A percentile compares a stretch with the other conserved stretches of the same genome.
phyloP scores from a whole-genome alignment of 257 asterid genomes.

The Scutellaria minor region DNA sequence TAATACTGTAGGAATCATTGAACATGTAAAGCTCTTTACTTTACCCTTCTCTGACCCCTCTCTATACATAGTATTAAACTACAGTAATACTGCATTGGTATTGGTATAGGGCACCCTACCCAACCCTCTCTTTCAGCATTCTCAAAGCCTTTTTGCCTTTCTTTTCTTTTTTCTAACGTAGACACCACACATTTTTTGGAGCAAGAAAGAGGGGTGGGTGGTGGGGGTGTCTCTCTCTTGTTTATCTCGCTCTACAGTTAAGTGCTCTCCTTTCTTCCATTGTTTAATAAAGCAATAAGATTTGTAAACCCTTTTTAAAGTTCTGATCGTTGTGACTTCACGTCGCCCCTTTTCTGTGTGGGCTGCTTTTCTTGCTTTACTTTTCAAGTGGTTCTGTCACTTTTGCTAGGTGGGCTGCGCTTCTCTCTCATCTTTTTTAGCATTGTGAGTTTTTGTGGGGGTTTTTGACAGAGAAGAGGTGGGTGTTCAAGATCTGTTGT shows the following conservation, averaged over 20 bases:
- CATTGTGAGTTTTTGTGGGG: slow-evolving; percentile 63
- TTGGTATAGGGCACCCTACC: slow-evolving; percentile 33
- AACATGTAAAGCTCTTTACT: slow-evolving; percentile 57
- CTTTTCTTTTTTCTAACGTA: slow-evolving; percentile 36
- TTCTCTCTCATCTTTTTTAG: slow-evolving; percentile 44
- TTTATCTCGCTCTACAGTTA: slow-evolving; percentile 49
- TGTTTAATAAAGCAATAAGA: slow-evolving; percentile 31
- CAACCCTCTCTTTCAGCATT: slow-evolving; percentile 48
- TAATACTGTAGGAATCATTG: slow-evolving; percentile 66
- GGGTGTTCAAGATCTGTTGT: slow-evolving; percentile 81
- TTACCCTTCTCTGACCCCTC: slow-evolving; percentile 51
- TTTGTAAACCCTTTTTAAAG: slow-evolving; percentile 49
- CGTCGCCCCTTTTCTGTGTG: slow-evolving; percentile 47
- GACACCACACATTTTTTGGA: slow-evolving; percentile 45
- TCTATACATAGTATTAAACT: slow-evolving; percentile 26
- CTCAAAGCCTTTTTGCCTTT: slow-evolving; percentile 41
- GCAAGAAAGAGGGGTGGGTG: slow-evolving; percentile 27
- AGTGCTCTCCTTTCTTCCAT: slow-evolving; percentile 43
- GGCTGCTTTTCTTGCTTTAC: slow-evolving; percentile 52
- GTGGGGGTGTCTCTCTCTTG: slow-evolving; percentile 41
- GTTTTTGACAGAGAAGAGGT: slow-evolving; percentile 56
- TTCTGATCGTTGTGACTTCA: slow-evolving; percentile 65
- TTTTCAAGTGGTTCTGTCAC: slow-evolving; percentile 58
- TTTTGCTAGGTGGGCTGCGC: slow-evolving; percentile 52
- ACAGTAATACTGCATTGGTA: slow-evolving; percentile 39